Evolutionary conservation across 805 yeast genomes (phyloP).

Genomic region (Brettanomyces naardenensis): DNA sequence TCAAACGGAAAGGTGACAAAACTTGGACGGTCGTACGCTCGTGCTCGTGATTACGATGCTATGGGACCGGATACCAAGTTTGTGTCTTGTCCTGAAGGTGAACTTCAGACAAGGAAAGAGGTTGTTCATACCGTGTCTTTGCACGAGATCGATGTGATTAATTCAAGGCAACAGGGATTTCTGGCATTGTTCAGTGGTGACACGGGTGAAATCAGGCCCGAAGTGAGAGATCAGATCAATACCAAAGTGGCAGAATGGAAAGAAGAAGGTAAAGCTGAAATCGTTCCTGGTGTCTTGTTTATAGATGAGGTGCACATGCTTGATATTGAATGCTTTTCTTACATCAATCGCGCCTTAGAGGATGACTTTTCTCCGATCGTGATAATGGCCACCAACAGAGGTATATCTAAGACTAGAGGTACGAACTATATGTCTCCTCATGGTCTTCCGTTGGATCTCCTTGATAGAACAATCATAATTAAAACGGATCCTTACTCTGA

Average conservation of each 20-base stretch:
- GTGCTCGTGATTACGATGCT: slow-evolving; percentile 95
- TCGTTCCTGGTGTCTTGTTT: slow-evolving; percentile 95
- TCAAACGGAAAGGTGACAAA: slow-evolving; percentile 96
- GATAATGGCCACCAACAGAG: slow-evolving; percentile 92
- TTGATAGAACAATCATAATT: slow-evolving; percentile 86
- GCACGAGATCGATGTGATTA: slow-evolving; percentile 94
- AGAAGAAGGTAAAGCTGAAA: slow-evolving; percentile 96
- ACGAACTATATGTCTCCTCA: slow-evolving; percentile 88
- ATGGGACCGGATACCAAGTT: slow-evolving; percentile 88
- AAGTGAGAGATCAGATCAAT: slow-evolving; percentile 56
- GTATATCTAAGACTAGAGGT: slow-evolving; percentile 86
- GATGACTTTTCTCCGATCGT: slow-evolving; percentile 90
- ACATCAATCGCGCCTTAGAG: slow-evolving; percentile 89
- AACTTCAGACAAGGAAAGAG: slow-evolving; percentile 95
- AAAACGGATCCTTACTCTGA: slow-evolving; percentile 83
- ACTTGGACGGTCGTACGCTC: slow-evolving; percentile 97
- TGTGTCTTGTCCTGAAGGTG: slow-evolving; percentile 98
- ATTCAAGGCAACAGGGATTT: slow-evolving; percentile 84
- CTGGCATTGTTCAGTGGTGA: slow-evolving; percentile 53
- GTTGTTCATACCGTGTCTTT: slow-evolving; percentile 95
- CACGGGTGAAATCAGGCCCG: slow-evolving; percentile 89
- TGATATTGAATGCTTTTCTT: slow-evolving; percentile 93
- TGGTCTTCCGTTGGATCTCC: slow-evolving; percentile 92
- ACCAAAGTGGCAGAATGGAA: slow-evolving; percentile 88
- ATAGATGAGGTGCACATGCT: slow-evolving; percentile 98